Evolutionary conservation across 2,329 filamentous ascomycete species (phyloP), one percentile per base, ranked within the genome.

Genomic region (Salinomyces thailandicus): DNA sequence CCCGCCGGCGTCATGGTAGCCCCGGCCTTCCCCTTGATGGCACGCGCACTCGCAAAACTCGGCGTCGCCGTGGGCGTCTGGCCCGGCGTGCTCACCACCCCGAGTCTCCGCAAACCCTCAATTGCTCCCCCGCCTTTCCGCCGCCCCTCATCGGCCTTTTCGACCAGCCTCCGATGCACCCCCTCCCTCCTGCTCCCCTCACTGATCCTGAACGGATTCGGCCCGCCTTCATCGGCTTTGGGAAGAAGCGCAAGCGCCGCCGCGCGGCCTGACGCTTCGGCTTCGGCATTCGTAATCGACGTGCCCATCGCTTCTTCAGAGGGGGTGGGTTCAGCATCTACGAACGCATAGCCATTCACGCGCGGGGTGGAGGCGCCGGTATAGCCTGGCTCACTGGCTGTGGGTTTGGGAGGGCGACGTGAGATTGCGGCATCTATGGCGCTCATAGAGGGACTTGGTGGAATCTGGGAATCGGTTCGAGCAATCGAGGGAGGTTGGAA

Each of bases 311-410:
- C n/a, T n/a, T n/a, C n/a, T 36, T 78, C 62, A 6, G 51, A 81
- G 68, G 46, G 46, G 50, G 43, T 69, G 0, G 74, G 72, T 27
- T 81, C 82, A 38, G 93, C 85, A 48, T 94, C 86, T 22, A 98
- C 87, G 60, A 94, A 96, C 0, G 85, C 75, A 58, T 95, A 98
- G 1, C 91, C 91, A 45, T 93, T 93, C 0, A 96, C 84, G 2
- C 85, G 73, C 0, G 89, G 91, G 0, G 89, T 96, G 59, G 93
- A 86, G 39, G 71, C 72, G 12, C 79, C 81, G 1, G 68, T 68
- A 42, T 67, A 73, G 2, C 69, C 69, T 7, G 66, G 33, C 47
- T 85, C 78, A 9, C 75, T 75, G 16, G 79, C 73, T 6, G 69
- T 72, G 2, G 69, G 64, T 6, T 75, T 72, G 4, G 80, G 75